These are phyloP conservation scores for Mortierella sp. DNA, from an alignment of 371 early-diverging fungal species.

Conservation along the genomic window DNA sequence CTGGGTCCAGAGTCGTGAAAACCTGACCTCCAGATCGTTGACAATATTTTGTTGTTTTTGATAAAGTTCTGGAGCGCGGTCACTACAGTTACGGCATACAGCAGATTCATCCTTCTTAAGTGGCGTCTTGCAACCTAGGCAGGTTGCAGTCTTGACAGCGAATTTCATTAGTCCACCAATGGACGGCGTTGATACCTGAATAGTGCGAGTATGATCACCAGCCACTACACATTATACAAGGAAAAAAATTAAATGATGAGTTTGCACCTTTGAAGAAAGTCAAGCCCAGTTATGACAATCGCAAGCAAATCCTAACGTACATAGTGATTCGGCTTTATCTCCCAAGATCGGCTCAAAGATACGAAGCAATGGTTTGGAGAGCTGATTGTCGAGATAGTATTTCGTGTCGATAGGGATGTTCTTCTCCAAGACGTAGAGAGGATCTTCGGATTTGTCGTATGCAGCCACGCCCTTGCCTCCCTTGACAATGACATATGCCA, in stretches of 20 bases:
- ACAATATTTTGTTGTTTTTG: constrained; percentile 72
- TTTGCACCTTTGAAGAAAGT: neutral
- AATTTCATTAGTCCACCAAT: constrained; percentile 96
- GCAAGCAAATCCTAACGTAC: constrained; percentile 57
- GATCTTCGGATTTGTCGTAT: constrained; percentile 99
- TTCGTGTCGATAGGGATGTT: constrained; percentile 99
- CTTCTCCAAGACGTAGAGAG: constrained; percentile 98
- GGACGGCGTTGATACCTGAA: constrained; percentile 89
- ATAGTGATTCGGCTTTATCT: constrained; percentile 84
- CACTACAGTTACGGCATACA: constrained; percentile 87
- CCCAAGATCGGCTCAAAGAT: constrained; percentile 99
- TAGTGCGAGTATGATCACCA: constrained; percentile 95
- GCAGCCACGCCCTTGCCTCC: constrained; percentile 92
- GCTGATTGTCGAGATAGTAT: constrained; percentile 99
- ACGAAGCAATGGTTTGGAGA: constrained; percentile 96
- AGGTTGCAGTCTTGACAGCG: constrained; percentile 90
- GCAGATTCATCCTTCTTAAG: constrained; percentile 81
- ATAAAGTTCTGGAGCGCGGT: constrained; percentile 84
- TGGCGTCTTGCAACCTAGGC: constrained; percentile 96
- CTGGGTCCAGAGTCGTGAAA: constrained; percentile 97
- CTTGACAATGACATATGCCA: constrained; percentile 99
- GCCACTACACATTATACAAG: constrained; percentile 59
- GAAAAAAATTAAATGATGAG: neutral
- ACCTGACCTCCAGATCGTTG: constrained; percentile 84
- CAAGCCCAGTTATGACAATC: neutral